These are phyloP conservation scores for Aspergillus alliaceus DNA, from an alignment of 2,329 filamentous ascomycete species.

Conservation along the genomic window DNA sequence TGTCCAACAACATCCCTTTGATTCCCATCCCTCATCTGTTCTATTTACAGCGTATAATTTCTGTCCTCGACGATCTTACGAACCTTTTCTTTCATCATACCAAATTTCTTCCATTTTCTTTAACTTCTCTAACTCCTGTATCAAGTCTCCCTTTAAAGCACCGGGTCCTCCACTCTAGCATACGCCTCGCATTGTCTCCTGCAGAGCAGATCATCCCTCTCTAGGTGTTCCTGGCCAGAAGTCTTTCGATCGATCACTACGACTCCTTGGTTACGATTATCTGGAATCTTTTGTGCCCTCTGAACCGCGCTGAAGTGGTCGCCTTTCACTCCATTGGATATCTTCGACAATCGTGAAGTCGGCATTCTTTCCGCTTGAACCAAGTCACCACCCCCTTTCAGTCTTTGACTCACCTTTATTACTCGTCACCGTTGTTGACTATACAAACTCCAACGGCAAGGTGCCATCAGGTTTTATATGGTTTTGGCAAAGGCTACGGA, in stretches of 20 bases:
- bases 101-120: background rate
- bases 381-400: background rate
- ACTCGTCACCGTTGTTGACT: background rate
- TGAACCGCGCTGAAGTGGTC: background rate
- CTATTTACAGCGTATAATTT: background rate
- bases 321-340: background rate
- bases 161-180: background rate
- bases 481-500: constrained; percentile 8
- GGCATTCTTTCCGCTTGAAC: background rate
- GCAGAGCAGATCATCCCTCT: background rate
- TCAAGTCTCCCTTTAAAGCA: background rate
- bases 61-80: background rate
- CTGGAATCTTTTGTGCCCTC: background rate
- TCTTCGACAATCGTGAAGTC: background rate
- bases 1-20: background rate
- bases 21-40: background rate
- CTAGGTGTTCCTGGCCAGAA: background rate
- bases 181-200: background rate
- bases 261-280: background rate
- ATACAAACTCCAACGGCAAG: background rate
- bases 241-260: background rate
- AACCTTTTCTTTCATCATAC: background rate
- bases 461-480: constrained; percentile 13
- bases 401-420: background rate
- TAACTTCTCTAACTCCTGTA: background rate